Evolutionary conservation across 345 rosid species (phyloP).

Genomic region (Pugionium cornutum): DNA sequence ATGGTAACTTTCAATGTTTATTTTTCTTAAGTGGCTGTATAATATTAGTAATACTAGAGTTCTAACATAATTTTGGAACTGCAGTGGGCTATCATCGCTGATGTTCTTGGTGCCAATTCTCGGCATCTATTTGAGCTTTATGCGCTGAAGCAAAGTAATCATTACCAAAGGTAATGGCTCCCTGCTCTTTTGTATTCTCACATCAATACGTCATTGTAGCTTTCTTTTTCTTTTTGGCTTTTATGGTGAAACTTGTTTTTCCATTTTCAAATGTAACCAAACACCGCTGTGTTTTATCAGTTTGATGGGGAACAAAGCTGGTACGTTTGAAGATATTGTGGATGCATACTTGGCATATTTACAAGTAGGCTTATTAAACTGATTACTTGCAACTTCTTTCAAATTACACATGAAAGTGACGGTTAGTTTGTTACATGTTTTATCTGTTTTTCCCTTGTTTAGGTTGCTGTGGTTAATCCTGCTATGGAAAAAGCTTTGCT

Average conservation of each 20-base stretch:
- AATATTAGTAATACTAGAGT: neutral
- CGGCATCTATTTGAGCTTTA: conserved; percentile 96
- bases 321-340: conserved; percentile 77
- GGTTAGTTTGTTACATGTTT: neutral
- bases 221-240: neutral
- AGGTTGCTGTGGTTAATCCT: conserved; percentile 89
- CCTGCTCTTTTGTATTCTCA: conserved; percentile 5
- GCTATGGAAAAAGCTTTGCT: conserved; percentile 79
- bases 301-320: conserved; percentile 63
- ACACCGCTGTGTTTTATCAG: conserved; percentile 45
- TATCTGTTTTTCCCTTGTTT: conserved; percentile 14
- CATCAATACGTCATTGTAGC: neutral
- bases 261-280: neutral
- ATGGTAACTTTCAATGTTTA: neutral
- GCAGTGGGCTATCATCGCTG: conserved; percentile 81
- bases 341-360: conserved; percentile 88
- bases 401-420: neutral
- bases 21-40: conserved; percentile 1
- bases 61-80: conserved; percentile 36
- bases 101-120: conserved; percentile 87
- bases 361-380: conserved; percentile 58
- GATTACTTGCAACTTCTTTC: conserved; percentile 23
- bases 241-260: neutral
- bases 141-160: conserved; percentile 81
- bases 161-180: conserved; percentile 63